Evolutionary conservation across 257 asterid species (phyloP).

Genomic region (Jasminum sambac): DNA sequence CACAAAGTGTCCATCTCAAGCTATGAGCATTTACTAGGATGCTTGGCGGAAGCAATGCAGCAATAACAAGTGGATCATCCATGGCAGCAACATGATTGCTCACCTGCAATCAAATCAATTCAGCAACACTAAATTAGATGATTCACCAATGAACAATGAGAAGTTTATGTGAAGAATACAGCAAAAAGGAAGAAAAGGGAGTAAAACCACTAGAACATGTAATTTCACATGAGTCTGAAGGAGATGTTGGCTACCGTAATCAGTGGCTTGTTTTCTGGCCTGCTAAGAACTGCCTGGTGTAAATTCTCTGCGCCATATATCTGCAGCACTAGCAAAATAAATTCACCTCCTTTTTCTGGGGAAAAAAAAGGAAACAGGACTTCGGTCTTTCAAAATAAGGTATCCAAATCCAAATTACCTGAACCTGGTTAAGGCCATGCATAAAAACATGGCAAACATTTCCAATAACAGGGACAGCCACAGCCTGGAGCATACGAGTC

Average conservation of each 20-base stretch:
- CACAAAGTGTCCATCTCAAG: conserved; percentile 92
- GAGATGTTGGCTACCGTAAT: conserved; percentile 56
- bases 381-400: not conserved
- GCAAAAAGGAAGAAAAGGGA: not conserved
- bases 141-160: not conserved
- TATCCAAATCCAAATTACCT: conserved; percentile 36
- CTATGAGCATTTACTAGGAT: conserved; percentile 67
- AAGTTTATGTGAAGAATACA: not conserved
- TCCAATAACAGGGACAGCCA: conserved; percentile 88
- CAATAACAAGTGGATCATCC: conserved; percentile 88
- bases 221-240: conserved; percentile 19
- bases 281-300: conserved; percentile 52
- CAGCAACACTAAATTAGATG: conserved; percentile 15
- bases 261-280: conserved; percentile 66
- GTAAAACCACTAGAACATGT: not conserved
- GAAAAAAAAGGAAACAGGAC: conserved; percentile 2
- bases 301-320: conserved; percentile 84
- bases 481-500: conserved; percentile 75
- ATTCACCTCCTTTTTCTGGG: not conserved
- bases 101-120: conserved; percentile 45
- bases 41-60: conserved; percentile 76
- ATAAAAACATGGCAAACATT: conserved; percentile 90
- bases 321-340: conserved; percentile 35
- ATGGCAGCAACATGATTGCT: conserved; percentile 92
- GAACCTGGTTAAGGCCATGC: conserved; percentile 89